Conservation (phyloP, 2,329 filamentous ascomycete species). For the Fusarium pseudocircinatum region DNA sequence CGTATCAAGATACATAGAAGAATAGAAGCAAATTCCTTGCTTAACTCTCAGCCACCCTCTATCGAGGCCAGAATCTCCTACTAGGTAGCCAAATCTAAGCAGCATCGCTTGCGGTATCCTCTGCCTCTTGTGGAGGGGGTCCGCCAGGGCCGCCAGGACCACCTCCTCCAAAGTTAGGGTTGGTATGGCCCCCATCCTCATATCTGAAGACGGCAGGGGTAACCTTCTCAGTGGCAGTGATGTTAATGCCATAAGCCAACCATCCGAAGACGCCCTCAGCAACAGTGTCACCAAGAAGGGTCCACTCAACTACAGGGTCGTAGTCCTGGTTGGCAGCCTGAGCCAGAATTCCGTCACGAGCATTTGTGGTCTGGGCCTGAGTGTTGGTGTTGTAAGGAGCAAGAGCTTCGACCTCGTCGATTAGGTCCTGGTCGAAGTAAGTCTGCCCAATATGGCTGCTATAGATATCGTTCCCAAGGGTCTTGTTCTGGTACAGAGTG, state of each 20-base stretch:
- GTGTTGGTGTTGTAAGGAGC: slow-evolving; percentile 60
- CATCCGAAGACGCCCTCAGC: slow-evolving; percentile 63
- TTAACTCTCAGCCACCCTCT: accelerated
- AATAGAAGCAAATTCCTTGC: background rate
- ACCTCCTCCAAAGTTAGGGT: slow-evolving; percentile 1
- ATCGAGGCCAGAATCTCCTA: too few species aligned
- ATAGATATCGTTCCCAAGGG: slow-evolving; percentile 47
- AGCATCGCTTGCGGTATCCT: background rate
- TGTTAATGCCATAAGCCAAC: slow-evolving; percentile 62
- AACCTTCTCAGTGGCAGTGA: background rate
- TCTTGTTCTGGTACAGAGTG: slow-evolving; percentile 46
- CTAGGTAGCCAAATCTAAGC: background rate
- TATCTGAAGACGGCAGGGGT: slow-evolving; percentile 3
- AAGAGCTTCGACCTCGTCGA: slow-evolving; percentile 58
- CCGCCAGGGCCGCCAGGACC: background rate
- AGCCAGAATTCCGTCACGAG: background rate
- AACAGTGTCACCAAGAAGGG: slow-evolving; percentile 62
- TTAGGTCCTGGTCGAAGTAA: slow-evolving; percentile 69
- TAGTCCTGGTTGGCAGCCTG: slow-evolving; percentile 63
- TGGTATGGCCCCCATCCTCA: slow-evolving; percentile 2
- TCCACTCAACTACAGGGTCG: slow-evolving; percentile 68
- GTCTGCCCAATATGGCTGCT: slow-evolving; percentile 70
- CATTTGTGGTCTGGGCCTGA: slow-evolving; percentile 44
- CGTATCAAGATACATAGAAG: too few species aligned
- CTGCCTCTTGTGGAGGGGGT: background rate